Base-by-base conservation (phyloP, 2,329 filamentous ascomycete species). In the Boeremia lycopersici region DNA sequence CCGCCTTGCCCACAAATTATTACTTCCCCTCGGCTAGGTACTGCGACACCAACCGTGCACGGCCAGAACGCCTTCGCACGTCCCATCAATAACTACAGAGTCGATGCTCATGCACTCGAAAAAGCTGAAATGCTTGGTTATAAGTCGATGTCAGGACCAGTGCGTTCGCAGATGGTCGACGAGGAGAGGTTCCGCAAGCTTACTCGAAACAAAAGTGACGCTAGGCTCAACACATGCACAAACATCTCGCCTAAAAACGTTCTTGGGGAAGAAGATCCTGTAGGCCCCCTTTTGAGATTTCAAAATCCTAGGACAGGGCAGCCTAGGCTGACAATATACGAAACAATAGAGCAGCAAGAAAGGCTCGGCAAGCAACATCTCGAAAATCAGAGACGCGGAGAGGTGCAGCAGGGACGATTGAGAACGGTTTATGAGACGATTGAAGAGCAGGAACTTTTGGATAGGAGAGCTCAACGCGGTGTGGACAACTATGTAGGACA, bases 251-350 rank as follows among this genome's bases (percentile, higher is more conserved):
- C 15, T 9, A 28, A 13, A 6, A 33, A n/a, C 10, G 19, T 8
- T 0, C 6, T 9, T 25, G 34, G 23, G 23, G 8, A 12, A 6
- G 26, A 40, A 17, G 23, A 40, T 15, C 17, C 35, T 49, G 29
- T 49, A 33, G 40, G 34, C 49, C 51, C 45, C n/a, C 25, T 12
- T 6, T 30, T 49, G 15, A 40, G 51, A 25, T 54, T 36, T 6
- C 34, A 34, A 29, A 39, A 49, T 13, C 45, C 40, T 7, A 45
- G 35, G 35, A 45, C 40, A 39, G 51, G 40, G 26, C 28, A 34
- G 23, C 51, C 45, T 28, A 54, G 51, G 35, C 45, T 54, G 39
- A 54, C 45, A 34, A 49, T 54, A 2, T 44, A 45, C 30, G 51
- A 49, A 41, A 40, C 23, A 17, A 45, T 49, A 45, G 51, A 48